Conservation (phyloP, 1,284 basidiomycete genomes). For the Ceratobasidium papillatum region DNA sequence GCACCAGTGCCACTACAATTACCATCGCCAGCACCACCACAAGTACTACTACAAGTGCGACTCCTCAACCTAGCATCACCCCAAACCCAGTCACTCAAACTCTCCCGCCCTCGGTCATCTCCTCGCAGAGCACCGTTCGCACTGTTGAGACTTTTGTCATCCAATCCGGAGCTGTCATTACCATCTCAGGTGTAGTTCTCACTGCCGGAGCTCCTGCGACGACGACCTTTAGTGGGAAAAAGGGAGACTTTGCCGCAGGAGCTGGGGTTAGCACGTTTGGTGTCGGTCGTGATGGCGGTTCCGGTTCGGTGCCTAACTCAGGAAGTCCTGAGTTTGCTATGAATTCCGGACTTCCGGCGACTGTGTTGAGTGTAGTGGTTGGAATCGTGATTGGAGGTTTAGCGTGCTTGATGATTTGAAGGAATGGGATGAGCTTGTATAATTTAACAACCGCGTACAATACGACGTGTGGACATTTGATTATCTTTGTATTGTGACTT, state of each 20-base stretch:
- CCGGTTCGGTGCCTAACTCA: neutral
- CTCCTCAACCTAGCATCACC: neutral
- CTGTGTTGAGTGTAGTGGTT: neutral
- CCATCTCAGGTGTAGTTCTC: neutral
- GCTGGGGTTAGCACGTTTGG: neutral
- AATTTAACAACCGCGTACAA: too few species aligned
- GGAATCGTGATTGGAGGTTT: neutral
- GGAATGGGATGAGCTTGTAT: too few species aligned
- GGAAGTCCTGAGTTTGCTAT: neutral
- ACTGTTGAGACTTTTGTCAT: conserved; percentile 1
- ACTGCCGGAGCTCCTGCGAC: neutral
- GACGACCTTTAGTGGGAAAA: neutral
- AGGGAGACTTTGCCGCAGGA: conserved; percentile 17
- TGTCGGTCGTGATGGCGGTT: neutral
- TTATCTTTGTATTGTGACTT: too few species aligned
- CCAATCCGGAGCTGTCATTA: conserved; percentile 19
- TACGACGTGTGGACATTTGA: too few species aligned
- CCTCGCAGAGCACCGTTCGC: neutral
- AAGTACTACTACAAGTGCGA: neutral
- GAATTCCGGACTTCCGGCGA: neutral
- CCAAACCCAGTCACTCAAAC: neutral
- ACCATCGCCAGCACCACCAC: neutral
- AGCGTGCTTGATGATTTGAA: neutral
- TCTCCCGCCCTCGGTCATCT: neutral
- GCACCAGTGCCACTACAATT: neutral